A percentile compares a stretch with the other conserved stretches of the same genome.
phyloP scores from a whole-genome alignment of 768 basidiomycete genomes.

The Lactarius quietus region DNA sequence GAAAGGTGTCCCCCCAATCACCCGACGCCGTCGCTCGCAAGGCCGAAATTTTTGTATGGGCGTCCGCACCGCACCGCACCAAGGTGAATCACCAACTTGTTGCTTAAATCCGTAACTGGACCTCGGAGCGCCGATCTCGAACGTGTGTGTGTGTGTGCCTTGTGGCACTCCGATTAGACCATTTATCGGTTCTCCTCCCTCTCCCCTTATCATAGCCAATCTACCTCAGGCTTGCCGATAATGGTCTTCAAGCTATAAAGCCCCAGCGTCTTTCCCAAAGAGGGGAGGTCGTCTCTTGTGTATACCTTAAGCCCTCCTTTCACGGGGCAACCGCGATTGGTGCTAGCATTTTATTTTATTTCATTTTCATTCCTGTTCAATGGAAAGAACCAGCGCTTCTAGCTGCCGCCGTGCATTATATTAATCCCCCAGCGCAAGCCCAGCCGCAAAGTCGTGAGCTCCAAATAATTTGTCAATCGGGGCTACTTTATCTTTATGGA shows the following conservation, averaged over 20 bases:
- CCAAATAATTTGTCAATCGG: conserved; percentile 1
- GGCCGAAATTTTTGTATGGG: neutral
- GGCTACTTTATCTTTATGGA: neutral
- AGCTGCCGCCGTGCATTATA: neutral
- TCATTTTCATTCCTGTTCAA: neutral
- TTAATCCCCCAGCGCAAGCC: neutral
- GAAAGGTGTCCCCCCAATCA: neutral
- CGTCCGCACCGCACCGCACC: neutral
- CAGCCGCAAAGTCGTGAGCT: neutral
- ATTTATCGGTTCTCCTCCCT: neutral
- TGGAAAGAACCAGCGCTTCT: neutral
- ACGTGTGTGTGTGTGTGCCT: neutral
- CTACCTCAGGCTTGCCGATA: conserved; percentile 11
- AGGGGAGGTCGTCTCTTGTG: neutral
- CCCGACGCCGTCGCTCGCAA: neutral
- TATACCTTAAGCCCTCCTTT: neutral
- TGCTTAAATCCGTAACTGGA: neutral
- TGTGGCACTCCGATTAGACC: neutral
- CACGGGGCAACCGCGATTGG: neutral
- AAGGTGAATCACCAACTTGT: neutral
- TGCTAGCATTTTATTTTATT: neutral
- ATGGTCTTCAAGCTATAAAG: conserved; percentile 7
- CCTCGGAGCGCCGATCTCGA: conserved; percentile 10
- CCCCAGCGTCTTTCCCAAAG: conserved; percentile 5
- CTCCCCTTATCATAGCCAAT: conserved; percentile 18